Conservation (phyloP, 306 rosid species). For the Quillaja saponaria region DNA sequence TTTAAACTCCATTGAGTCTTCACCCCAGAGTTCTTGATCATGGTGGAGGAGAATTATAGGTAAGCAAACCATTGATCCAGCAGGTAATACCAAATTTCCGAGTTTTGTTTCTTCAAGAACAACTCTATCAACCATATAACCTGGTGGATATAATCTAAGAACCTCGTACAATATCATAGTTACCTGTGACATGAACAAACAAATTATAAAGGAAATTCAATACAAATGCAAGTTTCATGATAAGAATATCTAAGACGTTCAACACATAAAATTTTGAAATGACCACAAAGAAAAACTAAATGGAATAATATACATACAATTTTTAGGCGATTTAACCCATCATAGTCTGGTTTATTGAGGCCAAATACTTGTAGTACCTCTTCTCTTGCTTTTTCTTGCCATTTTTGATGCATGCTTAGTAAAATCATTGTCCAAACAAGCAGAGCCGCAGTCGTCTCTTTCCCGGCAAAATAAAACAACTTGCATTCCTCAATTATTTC, state of each 20-base stretch:
- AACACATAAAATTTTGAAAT: no score
- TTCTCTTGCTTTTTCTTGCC: conserved; percentile 50
- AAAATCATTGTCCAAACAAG: conserved; percentile 44
- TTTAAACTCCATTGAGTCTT: conserved; percentile 43
- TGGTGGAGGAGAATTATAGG: conserved; percentile 25
- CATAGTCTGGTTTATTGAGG: conserved; percentile 27
- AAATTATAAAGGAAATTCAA: no score
- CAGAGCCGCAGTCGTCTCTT: conserved; percentile 18
- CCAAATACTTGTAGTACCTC: conserved; percentile 42
- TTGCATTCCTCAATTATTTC: conserved; percentile 43
- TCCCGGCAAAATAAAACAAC: conserved; percentile 35
- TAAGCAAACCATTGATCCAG: conserved; percentile 2
- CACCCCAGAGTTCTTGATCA: conserved; percentile 43
- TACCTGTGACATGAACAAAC: conserved; percentile 21
- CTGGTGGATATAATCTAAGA: conserved; percentile 43
- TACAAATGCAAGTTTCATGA: no score
- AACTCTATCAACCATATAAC: neutral
- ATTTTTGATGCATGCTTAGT: conserved; percentile 19
- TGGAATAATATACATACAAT: conserved; percentile 36
- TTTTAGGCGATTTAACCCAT: conserved; percentile 36
- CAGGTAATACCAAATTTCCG: conserved; percentile 33
- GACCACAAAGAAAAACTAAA: no score
- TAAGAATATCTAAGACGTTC: no score
- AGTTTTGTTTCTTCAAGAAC: conserved; percentile 21
- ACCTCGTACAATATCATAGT: conserved; percentile 47